Base-by-base conservation (phyloP, 2,329 filamentous ascomycete genomes). In the Mycosphaerella arachidis region DNA sequence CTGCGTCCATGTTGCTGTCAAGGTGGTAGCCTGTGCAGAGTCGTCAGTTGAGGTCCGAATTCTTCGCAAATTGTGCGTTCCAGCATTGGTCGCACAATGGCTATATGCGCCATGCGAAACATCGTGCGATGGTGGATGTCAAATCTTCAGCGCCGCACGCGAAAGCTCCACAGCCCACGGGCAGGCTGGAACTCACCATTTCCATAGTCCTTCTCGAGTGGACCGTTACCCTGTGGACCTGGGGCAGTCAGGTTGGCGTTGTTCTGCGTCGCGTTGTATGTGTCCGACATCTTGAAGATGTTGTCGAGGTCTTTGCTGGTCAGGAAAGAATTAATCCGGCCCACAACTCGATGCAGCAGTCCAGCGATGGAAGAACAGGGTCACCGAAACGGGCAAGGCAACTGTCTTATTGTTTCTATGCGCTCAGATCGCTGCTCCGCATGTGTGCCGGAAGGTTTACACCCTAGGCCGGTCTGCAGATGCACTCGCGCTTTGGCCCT, bases 131-230 rank as follows among this genome's bases (percentile, higher is more conserved):
- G 16, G 30, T 31, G n/a, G 51, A 35, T 46, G 24, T 1, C 29
- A 12, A 31, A 33, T 27, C 12, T n/a, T 18, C 18, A 35, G 46
- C 16, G 20, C 5, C 12, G 27, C 27, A 6, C 16, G 10, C 29
- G 13, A 48, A 53, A 29, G 24, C 24, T 16, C 48, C 16, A 33
- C 45, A 37, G 20, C n/a, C 18, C 27, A 29, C 57, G n/a, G 55
- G 53, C 46, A 27, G 46, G 18, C 45, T 20, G 40, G 10, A 53
- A 57, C 62, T 55, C 63, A 69, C 69, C 66, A 53, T 68, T 68
- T 54, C 64, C 75, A 63, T 77, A 80, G 67, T 80, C 78, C 70
- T 80, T 80, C 70, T 79, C 78, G 20, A 78, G 62, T 4, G 75
- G 71, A 7, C 58, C 66, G 57, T 66, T 51, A 31, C 31, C 2